Evolutionary conservation across 768 basidiomycete genomes (phyloP), one percentile per base, ranked within the genome.

Genomic region (Trametes gibbosa): DNA sequence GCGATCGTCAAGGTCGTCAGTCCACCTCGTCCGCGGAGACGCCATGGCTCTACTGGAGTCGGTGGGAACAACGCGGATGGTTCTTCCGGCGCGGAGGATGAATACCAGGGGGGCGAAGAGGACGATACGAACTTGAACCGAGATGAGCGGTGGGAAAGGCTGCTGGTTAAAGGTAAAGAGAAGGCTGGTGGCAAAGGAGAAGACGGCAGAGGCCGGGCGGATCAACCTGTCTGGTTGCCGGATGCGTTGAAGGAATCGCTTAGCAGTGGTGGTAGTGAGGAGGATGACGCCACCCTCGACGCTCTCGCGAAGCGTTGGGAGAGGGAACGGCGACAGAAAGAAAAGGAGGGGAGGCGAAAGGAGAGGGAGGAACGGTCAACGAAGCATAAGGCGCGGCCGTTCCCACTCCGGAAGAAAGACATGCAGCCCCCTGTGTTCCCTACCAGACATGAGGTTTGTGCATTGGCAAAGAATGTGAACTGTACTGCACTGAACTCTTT

Each of bases 1-100:
- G 89, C 89, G 1, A 82, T 90, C 42, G 77, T 91, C 45, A 84
- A 81, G 55, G 56, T 77, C 24, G 71, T 66, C 47, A 77, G 76
- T 66, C 75, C 76, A 21, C 67, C 35, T n/a, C 68, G 62, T 29
- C 66, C 55, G 25, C 65, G 19, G 37, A 50, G 45, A n/a, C 53
- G 19, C 16, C 63, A 50, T 12, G 60, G 50, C 27, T 43, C 59
- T n/a, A 54, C 32, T 1, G 54, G 59, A 19, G 37, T 52, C 3
- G 52, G 53, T 9, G 34, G 45, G 19, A 27, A 14, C 1, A 25
- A 41, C 9, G 48, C 14, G 1, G 40, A 19, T 7, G 45, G 32
- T 5, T 47, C 50, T 1, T 56, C 61, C 4, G 53, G 35, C 0
- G 53, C 43, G 2, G 61, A 55, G 23, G 61, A 57, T 24, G 57